Base-by-base conservation (phyloP, 2,329 filamentous ascomycete species). In the Aspergillus felis region DNA sequence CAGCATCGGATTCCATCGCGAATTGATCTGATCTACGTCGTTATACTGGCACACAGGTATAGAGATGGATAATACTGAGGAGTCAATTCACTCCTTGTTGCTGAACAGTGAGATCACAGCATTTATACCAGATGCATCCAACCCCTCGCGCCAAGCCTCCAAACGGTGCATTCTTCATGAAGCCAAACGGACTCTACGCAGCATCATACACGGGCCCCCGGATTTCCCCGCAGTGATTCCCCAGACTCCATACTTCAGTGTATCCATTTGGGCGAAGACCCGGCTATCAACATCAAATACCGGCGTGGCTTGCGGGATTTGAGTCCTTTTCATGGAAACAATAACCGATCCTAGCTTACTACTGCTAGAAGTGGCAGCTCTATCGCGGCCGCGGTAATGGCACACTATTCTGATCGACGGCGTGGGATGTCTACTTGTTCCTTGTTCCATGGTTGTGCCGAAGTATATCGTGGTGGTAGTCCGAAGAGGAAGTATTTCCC, bases 401-500 rank as follows among this genome's bases (percentile, higher is more conserved):
- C 22, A 35, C 4, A 4, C 32, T 35, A 35, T 17, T 35, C 2
- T 14, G 32, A 35, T 35, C 4, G 32, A 17, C 32, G 1, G 12
- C 4, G 32, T 17, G 12, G 32, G 32, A 12, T 6, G 29, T 29
- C 4, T 29, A 3, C 8, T 29, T 12, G 28, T 29, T 29, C 4
- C 9, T 29, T 29, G 10, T 29, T 29, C 28, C 20, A 22, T 46
- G 17, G 32, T 41, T 41, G 52, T 12, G 4, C 32, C 12, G 6
- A 38, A 38, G 44, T 17, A 44, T 42, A 55, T 35, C 38, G 28
- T 9, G 27, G 12, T 17, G 20, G 35, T 2, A 29, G 4, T 27
- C 48, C 24, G 25, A 41, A 51, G 24, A 47, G 62, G 65, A 56
- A 66, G 64, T 56, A 58, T 53, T 64, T 51, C 57, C 63, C 63